Conservation (phyloP, 2,329 filamentous ascomycete genomes). For the Diaporthe aspalathi region DNA sequence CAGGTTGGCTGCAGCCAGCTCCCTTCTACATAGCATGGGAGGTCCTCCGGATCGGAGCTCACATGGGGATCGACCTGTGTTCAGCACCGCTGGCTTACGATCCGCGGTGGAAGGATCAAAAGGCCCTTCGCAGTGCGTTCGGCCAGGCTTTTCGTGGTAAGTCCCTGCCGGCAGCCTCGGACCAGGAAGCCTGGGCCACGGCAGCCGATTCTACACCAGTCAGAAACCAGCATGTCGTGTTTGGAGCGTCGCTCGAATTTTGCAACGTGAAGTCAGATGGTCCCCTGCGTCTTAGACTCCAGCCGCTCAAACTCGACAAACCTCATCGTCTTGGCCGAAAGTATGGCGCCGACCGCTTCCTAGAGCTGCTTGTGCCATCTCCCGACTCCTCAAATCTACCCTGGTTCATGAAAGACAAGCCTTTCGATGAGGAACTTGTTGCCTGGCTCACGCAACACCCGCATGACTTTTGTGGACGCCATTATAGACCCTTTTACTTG, state of each 20-base stretch:
- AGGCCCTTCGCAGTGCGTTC: conserved; percentile 56
- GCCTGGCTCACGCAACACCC: conserved; percentile 53
- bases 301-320: conserved; percentile 60
- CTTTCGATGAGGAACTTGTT: conserved; percentile 50
- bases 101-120: conserved; percentile 57
- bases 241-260: conserved; percentile 56
- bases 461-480: conserved; percentile 59
- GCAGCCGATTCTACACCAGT: not conserved
- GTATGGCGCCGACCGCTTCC: conserved; percentile 69
- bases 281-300: conserved; percentile 59
- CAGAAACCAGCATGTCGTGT: conserved; percentile 48
- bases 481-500: conserved; percentile 61
- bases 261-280: conserved; percentile 51
- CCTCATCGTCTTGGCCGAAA: conserved; percentile 64
- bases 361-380: conserved; percentile 65
- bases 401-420: conserved; percentile 46
- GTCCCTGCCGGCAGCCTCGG: conserved; percentile 55
- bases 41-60: conserved; percentile 58
- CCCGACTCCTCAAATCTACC: conserved; percentile 48
- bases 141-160: conserved; percentile 57
- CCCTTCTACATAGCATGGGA: conserved; percentile 66
- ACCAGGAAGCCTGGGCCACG: not conserved
- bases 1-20: conserved; percentile 54
- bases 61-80: conserved; percentile 57
- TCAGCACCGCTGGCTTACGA: conserved; percentile 52